Evolutionary conservation across 768 basidiomycete species (phyloP).

Genomic region (Auriscalpium microsporum): DNA sequence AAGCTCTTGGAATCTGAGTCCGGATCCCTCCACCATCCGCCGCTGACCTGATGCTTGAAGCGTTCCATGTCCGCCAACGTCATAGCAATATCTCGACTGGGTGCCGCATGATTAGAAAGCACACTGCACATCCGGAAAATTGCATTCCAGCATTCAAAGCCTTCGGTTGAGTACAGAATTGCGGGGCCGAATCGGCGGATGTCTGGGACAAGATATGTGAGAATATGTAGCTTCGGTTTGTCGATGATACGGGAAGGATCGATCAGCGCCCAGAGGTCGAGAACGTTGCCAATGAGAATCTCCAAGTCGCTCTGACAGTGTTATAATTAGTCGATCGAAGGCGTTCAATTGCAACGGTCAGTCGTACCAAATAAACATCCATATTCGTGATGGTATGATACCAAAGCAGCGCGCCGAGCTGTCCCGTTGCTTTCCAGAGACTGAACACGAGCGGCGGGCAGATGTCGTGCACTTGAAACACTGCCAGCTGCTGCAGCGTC

Average conservation of each 20-base stretch:
- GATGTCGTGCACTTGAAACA: constrained; percentile 21
- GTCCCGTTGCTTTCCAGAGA: constrained; percentile 25
- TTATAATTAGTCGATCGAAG: not conserved
- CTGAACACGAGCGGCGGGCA: not conserved
- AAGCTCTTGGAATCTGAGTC: not conserved
- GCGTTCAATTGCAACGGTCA: no score
- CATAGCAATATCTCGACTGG: constrained; percentile 33
- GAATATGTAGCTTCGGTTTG: constrained; percentile 28
- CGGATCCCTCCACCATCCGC: constrained; percentile 19
- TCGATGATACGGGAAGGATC: constrained; percentile 20
- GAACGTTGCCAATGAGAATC: constrained; percentile 12
- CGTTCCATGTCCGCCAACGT: constrained; percentile 23
- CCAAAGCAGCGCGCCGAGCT: constrained; percentile 25
- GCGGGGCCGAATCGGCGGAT: constrained; percentile 25
- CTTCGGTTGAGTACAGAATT: constrained; percentile 25
- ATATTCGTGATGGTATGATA: constrained; percentile 22
- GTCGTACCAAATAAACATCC: constrained; percentile 21
- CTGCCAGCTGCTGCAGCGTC: constrained; percentile 21
- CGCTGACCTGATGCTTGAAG: constrained; percentile 24
- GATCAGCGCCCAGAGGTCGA: constrained; percentile 17
- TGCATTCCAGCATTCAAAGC: constrained; percentile 32
- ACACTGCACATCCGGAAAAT: constrained; percentile 31
- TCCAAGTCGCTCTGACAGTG: constrained; percentile 9
- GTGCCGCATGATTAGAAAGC: constrained; percentile 32
- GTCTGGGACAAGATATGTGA: constrained; percentile 23